These are phyloP conservation scores for Mycosphaerella arachidis DNA, from an alignment of 2,329 filamentous ascomycete genomes.

Conservation along the genomic window DNA sequence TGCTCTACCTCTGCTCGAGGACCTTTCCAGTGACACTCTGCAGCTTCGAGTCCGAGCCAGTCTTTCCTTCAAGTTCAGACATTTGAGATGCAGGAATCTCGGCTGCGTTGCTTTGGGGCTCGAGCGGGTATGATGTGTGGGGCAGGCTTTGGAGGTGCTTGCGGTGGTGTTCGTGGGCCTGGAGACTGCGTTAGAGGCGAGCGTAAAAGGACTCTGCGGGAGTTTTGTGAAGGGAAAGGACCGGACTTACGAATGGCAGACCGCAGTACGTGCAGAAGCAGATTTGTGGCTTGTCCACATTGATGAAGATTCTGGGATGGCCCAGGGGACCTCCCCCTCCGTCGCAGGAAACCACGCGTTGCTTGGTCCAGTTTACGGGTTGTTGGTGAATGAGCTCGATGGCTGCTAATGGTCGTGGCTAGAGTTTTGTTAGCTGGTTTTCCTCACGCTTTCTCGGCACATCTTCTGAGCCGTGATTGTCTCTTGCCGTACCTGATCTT, in stretches of 20 bases:
- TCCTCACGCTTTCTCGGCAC: not conserved
- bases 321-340: conserved; percentile 86
- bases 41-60: conserved; percentile 28
- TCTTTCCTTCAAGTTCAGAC: conserved; percentile 21
- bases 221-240: not conserved
- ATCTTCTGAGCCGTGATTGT: not conserved
- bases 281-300: conserved; percentile 95
- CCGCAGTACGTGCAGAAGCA: conserved; percentile 88
- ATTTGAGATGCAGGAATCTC: conserved; percentile 50
- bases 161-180: conserved; percentile 90
- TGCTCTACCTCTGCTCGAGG: conserved; percentile 55
- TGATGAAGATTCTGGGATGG: conserved; percentile 94
- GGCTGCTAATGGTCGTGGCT: conserved; percentile 85
- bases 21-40: conserved; percentile 57
- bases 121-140: conserved; percentile 66
- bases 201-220: not conserved
- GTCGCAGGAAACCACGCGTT: conserved; percentile 78
- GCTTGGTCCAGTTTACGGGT: conserved; percentile 86
- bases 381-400: conserved; percentile 96
- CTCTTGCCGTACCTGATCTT: conserved; percentile 65
- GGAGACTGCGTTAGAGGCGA: conserved; percentile 1
- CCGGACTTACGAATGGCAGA: conserved; percentile 74
- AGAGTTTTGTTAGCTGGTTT: conserved; percentile 25
- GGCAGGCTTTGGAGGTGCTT: conserved; percentile 78
- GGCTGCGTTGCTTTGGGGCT: conserved; percentile 54